Evolutionary conservation across 1,139 yeast genomes (phyloP), one percentile per base, ranked within the genome.

Genomic region (Debaryomyces singareniensis): DNA sequence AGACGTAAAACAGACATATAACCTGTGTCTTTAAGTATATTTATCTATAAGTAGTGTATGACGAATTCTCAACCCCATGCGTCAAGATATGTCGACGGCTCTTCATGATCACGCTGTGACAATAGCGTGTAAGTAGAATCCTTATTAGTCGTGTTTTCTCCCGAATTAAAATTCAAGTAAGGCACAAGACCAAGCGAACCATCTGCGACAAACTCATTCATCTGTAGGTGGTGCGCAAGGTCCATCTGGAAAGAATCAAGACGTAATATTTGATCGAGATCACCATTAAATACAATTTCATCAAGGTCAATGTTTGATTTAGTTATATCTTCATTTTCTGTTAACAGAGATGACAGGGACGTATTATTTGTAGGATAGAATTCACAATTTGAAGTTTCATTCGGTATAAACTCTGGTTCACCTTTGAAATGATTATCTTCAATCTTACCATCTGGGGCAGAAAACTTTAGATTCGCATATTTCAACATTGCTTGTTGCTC

Each of bases 101-200:
- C n/a, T n/a, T n/a, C n/a, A n/a, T n/a, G n/a, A n/a, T n/a, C n/a
- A n/a, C n/a, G n/a, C n/a, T n/a, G n/a, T n/a, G n/a, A n/a, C n/a
- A n/a, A n/a, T n/a, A n/a, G n/a, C n/a, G n/a, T n/a, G n/a, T n/a
- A n/a, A n/a, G n/a, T n/a, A n/a, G n/a, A n/a, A n/a, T n/a, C n/a
- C n/a, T n/a, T n/a, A n/a, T n/a, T n/a, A n/a, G n/a, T n/a, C n/a
- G n/a, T n/a, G n/a, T n/a, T n/a, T n/a, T n/a, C n/a, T n/a, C n/a
- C n/a, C 21, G 21, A 25, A 20, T 16, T 30, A 25, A 30, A 55
- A 27, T 69, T 74, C 34, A 76, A 52, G 40, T 75, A 68, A 13
- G 77, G 77, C 3, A 76, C 80, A 35, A 77, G 54, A 0, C 83
- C 85, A 27, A 77, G 52, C 0, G 84, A 77, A 1, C 83, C 83